These are phyloP conservation scores for Mesotaenium endlicherianum DNA, from an alignment of 139 green algal genomes.

Conservation along the genomic window DNA sequence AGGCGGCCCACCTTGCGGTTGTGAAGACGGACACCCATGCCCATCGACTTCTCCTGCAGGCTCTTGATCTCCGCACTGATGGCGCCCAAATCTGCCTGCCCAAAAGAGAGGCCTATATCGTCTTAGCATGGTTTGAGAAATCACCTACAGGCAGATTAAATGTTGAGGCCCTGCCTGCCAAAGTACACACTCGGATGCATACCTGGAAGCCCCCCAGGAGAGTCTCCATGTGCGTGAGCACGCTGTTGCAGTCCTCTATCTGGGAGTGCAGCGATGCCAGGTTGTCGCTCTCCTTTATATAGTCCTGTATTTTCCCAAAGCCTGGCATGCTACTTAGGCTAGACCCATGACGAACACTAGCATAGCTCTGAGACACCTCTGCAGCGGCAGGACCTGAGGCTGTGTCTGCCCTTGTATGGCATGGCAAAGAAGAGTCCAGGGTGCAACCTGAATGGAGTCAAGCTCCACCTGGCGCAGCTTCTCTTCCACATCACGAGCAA, in stretches of 20 bases:
- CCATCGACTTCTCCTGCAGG: slow-evolving; percentile 68
- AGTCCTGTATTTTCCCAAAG: no score
- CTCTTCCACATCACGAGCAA: slow-evolving; percentile 76
- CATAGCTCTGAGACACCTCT: no score
- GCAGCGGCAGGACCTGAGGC: no score
- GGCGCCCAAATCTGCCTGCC: slow-evolving; percentile 73
- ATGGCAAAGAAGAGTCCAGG: no score
- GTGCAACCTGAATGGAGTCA: slow-evolving; percentile 71
- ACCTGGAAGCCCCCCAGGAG: slow-evolving; percentile 84
- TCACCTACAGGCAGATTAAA: no score
- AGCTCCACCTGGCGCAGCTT: slow-evolving; percentile 81
- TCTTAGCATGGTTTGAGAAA: no score
- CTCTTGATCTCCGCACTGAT: slow-evolving; percentile 60
- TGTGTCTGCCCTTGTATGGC: no score
- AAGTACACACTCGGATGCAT: background rate
- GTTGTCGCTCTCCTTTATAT: slow-evolving; percentile 87
- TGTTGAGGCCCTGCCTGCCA: no score
- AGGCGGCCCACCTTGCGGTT: slow-evolving; percentile 66
- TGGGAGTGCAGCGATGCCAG: slow-evolving; percentile 82
- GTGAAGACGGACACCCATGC: slow-evolving; percentile 81
- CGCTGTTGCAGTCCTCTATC: slow-evolving; percentile 85
- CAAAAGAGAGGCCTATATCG: no score
- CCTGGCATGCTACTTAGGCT: no score
- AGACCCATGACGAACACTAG: background rate
- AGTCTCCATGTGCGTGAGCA: slow-evolving; percentile 84